Base-by-base conservation (phyloP, 495 filamentous ascomycete species). In the Talaromyces proteolyticus region DNA sequence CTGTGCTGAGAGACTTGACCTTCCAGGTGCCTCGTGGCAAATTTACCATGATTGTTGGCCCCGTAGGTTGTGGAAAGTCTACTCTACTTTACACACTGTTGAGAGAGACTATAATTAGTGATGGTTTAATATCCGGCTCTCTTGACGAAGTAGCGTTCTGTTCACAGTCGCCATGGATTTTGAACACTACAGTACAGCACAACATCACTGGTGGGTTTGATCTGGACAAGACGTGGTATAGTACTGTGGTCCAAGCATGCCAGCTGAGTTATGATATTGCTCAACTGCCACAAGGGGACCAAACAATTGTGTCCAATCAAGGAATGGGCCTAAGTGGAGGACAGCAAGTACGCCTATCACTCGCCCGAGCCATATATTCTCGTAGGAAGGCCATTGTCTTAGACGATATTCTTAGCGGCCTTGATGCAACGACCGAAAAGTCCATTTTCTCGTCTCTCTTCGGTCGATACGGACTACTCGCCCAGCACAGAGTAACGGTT, bases 301-400 rank as follows among this genome's bases (percentile, higher is more conserved):
- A 68, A 49, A 91, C 87, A 0, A 81, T 89, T 59, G 85, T 90
- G 57, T 89, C 89, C 16, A 87, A 89, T 58, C 76, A 85, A 21
- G 89, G 89, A 22, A 86, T 91, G 55, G 87, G 86, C 2, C 76
- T 93, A 4, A 90, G 85, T 42, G 89, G 89, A 38, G 89, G 89
- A 1, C 89, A 93, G n/a, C n/a, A n/a, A n/a, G n/a, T n/a, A n/a
- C n/a, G n/a, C n/a, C n/a, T n/a, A n/a, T n/a, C 60, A 44, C 53
- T 63, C 39, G 60, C 57, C 11, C 53, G 57, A 34, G 60, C 57
- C 0, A 25, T 63, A 1, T 64, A 61, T 25, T 55, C 61, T 4
- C 40, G 43, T 1, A 21, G 24, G 4, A 49, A 57, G 3, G 51
- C 62, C 3, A 4, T 73, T 2, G 24, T 75, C 23, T 56, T 75